Percentiles rank a stretch among this genome's conserved stretches.
Conservation (phyloP, 2,329 filamentous ascomycete species). For the Lasiodiplodia sp. region DNA sequence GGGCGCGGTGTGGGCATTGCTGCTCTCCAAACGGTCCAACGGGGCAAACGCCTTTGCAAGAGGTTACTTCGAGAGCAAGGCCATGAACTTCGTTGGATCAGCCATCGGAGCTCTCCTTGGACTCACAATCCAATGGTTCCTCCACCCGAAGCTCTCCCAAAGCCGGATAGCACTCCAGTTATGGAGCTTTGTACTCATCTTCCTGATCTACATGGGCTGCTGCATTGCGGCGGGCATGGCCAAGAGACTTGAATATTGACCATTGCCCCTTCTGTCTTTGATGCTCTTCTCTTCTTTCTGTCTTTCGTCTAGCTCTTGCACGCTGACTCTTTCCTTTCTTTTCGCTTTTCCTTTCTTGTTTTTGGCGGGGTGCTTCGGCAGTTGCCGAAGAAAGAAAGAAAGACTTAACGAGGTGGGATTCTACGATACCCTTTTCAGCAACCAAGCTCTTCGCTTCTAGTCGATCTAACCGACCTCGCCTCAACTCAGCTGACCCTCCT, state of each 20-base stretch:
- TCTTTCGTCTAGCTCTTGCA: background rate
- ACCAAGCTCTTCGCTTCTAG: background rate
- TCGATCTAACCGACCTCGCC: background rate
- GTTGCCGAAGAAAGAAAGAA: background rate
- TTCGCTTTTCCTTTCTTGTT: background rate
- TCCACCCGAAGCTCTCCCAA: constrained; percentile 11
- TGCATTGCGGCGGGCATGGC: constrained; percentile 22
- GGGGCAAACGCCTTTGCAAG: constrained; percentile 9
- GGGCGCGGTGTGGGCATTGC: constrained; percentile 21
- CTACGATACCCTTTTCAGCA: constrained; percentile 5
- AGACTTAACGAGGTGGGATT: background rate
- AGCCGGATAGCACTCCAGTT: constrained; percentile 10
- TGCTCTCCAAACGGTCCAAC: constrained; percentile 2
- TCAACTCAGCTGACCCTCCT: background rate
- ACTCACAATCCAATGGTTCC: constrained; percentile 11
- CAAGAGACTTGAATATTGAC: constrained; percentile 7
- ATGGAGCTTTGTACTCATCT: constrained; percentile 28
- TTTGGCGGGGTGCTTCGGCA: background rate
- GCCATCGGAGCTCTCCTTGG: constrained; percentile 6
- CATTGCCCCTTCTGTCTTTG: background rate
- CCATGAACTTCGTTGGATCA: constrained; percentile 17
- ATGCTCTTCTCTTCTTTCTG: background rate
- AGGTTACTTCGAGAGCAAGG: constrained; percentile 27
- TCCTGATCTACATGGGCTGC: constrained; percentile 25
- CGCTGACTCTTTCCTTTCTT: background rate